Base-by-base conservation (phyloP, 768 basidiomycete genomes). In the Pleurotus giganteus region DNA sequence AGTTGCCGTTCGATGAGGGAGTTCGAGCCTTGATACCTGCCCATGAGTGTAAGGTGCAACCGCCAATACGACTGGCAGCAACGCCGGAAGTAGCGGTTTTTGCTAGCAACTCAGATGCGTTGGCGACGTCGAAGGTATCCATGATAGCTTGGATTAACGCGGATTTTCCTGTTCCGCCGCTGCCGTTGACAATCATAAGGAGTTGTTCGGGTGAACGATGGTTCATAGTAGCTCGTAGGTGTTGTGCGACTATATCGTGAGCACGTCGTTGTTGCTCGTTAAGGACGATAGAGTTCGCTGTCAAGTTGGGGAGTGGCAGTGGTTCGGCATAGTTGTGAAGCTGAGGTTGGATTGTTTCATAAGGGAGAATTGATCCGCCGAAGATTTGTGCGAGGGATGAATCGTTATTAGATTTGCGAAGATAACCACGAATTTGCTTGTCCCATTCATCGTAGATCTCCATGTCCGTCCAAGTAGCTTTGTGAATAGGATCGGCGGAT, bases 81-180 rank as follows among this genome's bases (percentile, higher is more conserved):
- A 44, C 43, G 3, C 43, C 21, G 3, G 43, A 44, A 69, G 62
- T n/a, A 66, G 67, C 51, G 57, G 56, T 43, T 51, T 53, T 27
- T 23, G 36, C 39, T 7, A 47, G 45, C 45, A 24, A 11, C 4
- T 12, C 6, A 2, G 7, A 3, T 2, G 27, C 26, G 2, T 28
- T 5, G 26, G 8, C 13, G 3, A 15, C 17, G 0, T 27, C 45
- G 44, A 80, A 80, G 1, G 65, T 59, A 3, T 73, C 58, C 0
- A 73, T 71, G 0, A 80, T 65, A 0, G 68, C 68, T 26, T 73
- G 59, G 9, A 80, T 77, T 0, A 77, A 50, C 1, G 60, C 65
- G 0, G 76, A 74, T 53, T 81, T 81, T 0, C 80, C 77, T 0
- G 72, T 74, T 0, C 79, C 77, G 0, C 77, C 78, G 47, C 73